phyloP scores from a whole-genome alignment of 805 yeast species.

The Myxozyma kluyveri region DNA sequence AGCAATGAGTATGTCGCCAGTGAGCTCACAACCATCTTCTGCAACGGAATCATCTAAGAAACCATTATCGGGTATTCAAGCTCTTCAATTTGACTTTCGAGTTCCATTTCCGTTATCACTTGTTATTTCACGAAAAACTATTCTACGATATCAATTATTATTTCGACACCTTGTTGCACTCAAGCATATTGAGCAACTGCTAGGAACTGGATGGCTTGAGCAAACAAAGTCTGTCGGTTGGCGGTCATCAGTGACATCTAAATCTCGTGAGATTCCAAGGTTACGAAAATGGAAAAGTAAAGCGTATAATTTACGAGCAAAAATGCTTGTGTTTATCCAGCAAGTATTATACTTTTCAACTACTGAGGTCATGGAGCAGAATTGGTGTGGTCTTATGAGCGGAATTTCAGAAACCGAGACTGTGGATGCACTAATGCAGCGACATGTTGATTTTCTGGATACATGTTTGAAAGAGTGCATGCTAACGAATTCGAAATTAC shows the following conservation, averaged over 20 bases:
- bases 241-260: conserved; percentile 50
- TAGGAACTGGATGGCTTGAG: conserved; percentile 71
- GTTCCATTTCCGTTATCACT: conserved; percentile 87
- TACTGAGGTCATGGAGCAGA: conserved; percentile 56
- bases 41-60: conserved; percentile 22
- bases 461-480: conserved; percentile 64
- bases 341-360: conserved; percentile 56
- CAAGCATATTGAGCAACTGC: conserved; percentile 57
- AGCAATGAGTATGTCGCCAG: conserved; percentile 2
- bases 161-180: conserved; percentile 67
- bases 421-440: conserved; percentile 46
- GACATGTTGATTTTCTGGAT: conserved; percentile 57
- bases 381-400: conserved; percentile 46
- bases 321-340: conserved; percentile 56
- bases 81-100: conserved; percentile 41
- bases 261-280: conserved; percentile 38
- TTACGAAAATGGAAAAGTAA: conserved; percentile 29
- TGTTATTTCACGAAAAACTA: conserved; percentile 63
- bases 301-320: conserved; percentile 40
- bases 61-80: conserved; percentile 36
- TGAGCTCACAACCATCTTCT: conserved; percentile 8
- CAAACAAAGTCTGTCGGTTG: conserved; percentile 64
- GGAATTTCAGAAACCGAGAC: conserved; percentile 37
- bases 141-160: conserved; percentile 74
- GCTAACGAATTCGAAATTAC: conserved; percentile 56